phyloP scores from a whole-genome alignment of 83 land plant genomes.

The Larix sibirica region DNA sequence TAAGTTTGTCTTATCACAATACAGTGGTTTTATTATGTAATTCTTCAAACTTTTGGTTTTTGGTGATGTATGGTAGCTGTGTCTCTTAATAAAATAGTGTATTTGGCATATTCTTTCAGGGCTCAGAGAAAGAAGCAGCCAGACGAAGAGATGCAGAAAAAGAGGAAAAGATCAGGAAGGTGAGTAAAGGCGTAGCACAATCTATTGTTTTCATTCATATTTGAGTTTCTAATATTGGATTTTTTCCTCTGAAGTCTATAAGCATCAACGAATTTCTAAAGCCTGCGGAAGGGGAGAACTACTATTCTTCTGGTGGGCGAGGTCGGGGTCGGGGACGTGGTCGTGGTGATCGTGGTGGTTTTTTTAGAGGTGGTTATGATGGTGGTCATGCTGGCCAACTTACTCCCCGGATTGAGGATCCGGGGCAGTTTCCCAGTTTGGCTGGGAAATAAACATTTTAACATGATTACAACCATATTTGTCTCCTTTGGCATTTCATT shows the following conservation, averaged over 20 bases:
- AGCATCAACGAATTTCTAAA: constrained; percentile 76
- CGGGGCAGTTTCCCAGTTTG: constrained; percentile 62
- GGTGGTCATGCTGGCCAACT: constrained; percentile 32
- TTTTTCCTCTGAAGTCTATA: constrained; percentile 37
- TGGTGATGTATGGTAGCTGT: not conserved
- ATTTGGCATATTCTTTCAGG: constrained; percentile 22
- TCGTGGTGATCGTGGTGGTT: constrained; percentile 31
- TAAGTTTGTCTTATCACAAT: constrained; percentile 9
- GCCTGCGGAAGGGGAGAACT: constrained; percentile 67
- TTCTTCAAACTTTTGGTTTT: not conserved
- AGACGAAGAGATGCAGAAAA: constrained; percentile 55
- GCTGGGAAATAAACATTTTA: constrained; percentile 27
- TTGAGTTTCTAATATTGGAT: not conserved
- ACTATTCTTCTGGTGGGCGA: constrained; percentile 44
- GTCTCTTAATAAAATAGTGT: not conserved
- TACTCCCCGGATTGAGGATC: constrained; percentile 52
- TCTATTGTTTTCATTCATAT: not conserved
- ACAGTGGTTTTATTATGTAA: not conserved
- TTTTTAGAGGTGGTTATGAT: constrained; percentile 33
- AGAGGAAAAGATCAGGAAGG: constrained; percentile 61
- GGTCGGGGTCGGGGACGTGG: constrained; percentile 62
- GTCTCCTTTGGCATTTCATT: too few species aligned
- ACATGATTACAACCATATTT: too few species aligned
- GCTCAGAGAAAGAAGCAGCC: constrained; percentile 50
- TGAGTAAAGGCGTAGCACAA: not conserved